Evolutionary conservation across 306 rosid species (phyloP), one percentile per base, ranked within the genome.

Genomic region (Trifolium pratense): DNA sequence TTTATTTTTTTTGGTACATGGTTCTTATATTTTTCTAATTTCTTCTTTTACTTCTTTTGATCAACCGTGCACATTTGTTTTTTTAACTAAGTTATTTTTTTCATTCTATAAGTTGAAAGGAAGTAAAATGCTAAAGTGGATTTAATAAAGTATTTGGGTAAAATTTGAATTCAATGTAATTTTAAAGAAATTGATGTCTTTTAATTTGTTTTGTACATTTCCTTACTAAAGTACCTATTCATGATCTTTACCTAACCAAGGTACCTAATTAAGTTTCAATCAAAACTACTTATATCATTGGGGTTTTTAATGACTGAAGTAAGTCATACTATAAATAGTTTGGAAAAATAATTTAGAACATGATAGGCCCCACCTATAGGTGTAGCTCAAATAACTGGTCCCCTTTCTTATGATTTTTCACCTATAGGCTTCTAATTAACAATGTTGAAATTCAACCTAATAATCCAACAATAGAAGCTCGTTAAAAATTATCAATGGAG

Each of bases 201-300:
- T 53, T 34, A 34, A 34, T 34, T 34, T 53, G 15, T 53, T 53
- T 53, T 55, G 60, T 20, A 55, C 32, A 55, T 55, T 55, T 55
- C 32, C 60, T 55, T 55, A 55, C 60, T 55, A 55, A 10, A 55
- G 60, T 53, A 53, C 1, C 6, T 53, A 20, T 53, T 55, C 31
- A 55, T 55, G 31, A 20, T 55, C 1, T 55, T 15, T 21, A 55
- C 60, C 53, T 46, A 46, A 46, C 53, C 53, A 46, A 48, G 20
- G 8, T 48, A 48, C 55, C 61, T 55, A n/a, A n/a, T n/a, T n/a
- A 55, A 55, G 61, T 55, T 21, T 55, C 32, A 55, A 21, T 55
- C 15, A 55, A 21, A 55, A 21, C 15, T 55, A 55, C n/a, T 20
- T 51, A 12, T 18, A 55, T 55, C 20, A 12, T 55, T 11, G 61